Evolutionary conservation across 768 basidiomycete genomes (phyloP), one percentile per base, ranked within the genome.

Genomic region (Hemileccinum rubropunctum): DNA sequence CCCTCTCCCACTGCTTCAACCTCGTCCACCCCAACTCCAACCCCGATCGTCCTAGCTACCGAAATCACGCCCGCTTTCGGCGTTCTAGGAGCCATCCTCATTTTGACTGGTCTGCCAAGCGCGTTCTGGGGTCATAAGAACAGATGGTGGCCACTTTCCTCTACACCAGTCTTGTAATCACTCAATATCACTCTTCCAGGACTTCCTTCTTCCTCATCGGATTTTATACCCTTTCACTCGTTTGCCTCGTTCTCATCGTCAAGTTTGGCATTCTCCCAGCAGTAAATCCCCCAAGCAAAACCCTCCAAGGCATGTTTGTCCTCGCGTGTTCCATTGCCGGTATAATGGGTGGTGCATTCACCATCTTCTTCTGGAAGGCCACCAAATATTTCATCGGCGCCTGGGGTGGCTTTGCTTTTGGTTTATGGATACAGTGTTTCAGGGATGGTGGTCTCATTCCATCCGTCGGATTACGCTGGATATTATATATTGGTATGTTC

Each of bases 81-180:
- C 44, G 89, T 94, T 27, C 77, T 94, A 14, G 95, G 95, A 41
- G 88, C 81, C 5, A 69, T 97, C 53, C 82, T 98, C 64, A 92
- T 97, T 57, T 62, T 97, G 42, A 92, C 90, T 9, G 95, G 95
- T 41, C 73, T 95, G 6, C 91, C 92, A 9, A 88, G 90, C 45
- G 88, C 90, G 3, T 91, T 92, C 58, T 85, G 90, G 72, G 95
- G 95, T 18, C 92, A 94, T 73, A 95, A 95, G 77, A 95, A 97
- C 67, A 75, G 93, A 78, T 95, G 95, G 93, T 88, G 62, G 36
- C 79, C 73, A 36, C 10, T 40, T 45, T 48, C 37, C 45, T 44
- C 18, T 18, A 17, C 18, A 21, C 42, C 18, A 10, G 14, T 18
- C 33, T 13, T 42, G 11, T 18, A 15, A 33, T 49, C 56, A 39